Conservation (phyloP, 2,329 filamentous ascomycete genomes). For the Metarhizium rileyi region DNA sequence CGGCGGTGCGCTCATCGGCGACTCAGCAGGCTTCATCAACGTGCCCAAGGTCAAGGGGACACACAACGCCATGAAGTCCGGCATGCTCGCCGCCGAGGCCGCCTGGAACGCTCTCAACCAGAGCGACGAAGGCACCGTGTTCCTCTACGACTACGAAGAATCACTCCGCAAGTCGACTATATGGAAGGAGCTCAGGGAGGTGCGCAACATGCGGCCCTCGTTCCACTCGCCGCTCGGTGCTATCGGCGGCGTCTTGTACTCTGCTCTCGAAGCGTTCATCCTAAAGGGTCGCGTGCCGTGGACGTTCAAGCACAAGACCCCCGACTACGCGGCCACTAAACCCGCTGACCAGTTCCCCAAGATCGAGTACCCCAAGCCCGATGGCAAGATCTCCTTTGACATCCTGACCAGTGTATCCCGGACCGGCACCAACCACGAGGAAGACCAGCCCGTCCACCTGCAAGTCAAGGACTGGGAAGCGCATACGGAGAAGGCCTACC, state of each 20-base stretch:
- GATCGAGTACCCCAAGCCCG: constrained; percentile 95
- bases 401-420: constrained; percentile 91
- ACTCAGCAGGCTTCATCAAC: constrained; percentile 94
- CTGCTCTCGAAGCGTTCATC: constrained; percentile 81
- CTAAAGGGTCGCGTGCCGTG: constrained; percentile 80
- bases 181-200: constrained; percentile 89
- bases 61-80: constrained; percentile 94
- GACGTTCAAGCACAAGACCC: constrained; percentile 77
- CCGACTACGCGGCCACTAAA: constrained; percentile 73
- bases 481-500: constrained; percentile 75
- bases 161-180: constrained; percentile 75
- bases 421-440: constrained; percentile 96
- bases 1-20: constrained; percentile 87
- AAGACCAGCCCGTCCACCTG: constrained; percentile 93
- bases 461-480: constrained; percentile 93
- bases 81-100: constrained; percentile 91
- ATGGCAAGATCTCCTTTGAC: constrained; percentile 90
- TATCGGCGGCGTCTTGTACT: constrained; percentile 86
- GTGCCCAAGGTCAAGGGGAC: constrained; percentile 98
- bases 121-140: constrained; percentile 59
- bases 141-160: constrained; percentile 92
- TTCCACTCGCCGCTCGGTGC: constrained; percentile 84
- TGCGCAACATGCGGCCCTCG: constrained; percentile 94
- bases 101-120: constrained; percentile 64
- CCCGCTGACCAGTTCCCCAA: constrained; percentile 68